Base-by-base conservation (phyloP, 345 rosid species). In the Mangifera indica region DNA sequence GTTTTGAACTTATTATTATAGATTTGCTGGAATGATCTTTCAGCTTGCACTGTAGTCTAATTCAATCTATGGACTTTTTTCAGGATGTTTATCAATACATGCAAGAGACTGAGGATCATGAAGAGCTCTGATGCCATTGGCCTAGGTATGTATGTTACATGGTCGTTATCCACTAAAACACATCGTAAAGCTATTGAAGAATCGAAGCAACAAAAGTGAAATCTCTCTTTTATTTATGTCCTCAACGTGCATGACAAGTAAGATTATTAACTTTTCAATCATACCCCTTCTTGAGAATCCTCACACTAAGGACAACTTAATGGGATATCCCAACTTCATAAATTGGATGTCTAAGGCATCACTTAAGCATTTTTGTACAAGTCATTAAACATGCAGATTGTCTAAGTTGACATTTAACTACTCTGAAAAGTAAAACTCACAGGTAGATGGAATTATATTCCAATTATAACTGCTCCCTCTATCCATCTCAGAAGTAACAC, bases 41-140 rank as follows among this genome's bases (percentile, higher is more conserved):
- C 24, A 22, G 51, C 22, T 26, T 58, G 74, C 17, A 49, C 22
- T 72, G 55, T 67, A 9, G 18, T 77, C 40, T 77, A 60, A 71
- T 73, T 76, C 49, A 71, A 44, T n/a, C 18, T 45, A 65, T 67
- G 14, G 18, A 46, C 60, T 73, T 63, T 45, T 64, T 60, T 59
- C 85, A 88, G 92, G 80, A 88, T 88, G 92, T 88, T 88, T 73
- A 78, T 74, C 62, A 84, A 76, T 6, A 76, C 90, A 11, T 86
- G 92, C 81, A 86, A 76, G 81, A 88, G 84, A 76, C 78, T 88
- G 58, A 84, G 89, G 76, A 86, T 89, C 63, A 89, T 89, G 91
- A 89, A 89, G 77, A 81, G 91, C 76, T 82, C 87, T 11, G 93
- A 89, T 84, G 91, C 91, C 58, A 89, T 89, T 69, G 93, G 91